These are phyloP conservation scores for Fusarium brevicatenulatum DNA, from an alignment of 2,329 filamentous ascomycete genomes.

Conservation along the genomic window DNA sequence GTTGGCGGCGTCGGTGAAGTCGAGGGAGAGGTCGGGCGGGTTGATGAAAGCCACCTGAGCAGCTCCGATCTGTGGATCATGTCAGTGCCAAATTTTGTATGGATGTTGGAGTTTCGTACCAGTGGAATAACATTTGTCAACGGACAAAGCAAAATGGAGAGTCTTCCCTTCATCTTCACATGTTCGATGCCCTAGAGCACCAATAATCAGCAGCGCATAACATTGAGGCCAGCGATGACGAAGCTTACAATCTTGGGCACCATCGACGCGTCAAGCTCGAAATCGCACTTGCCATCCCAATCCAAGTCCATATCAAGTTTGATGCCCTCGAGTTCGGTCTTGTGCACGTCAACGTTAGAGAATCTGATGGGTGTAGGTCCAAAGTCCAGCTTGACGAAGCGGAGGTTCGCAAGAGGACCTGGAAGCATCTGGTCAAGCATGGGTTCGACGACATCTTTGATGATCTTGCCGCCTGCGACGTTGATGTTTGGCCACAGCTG, in stretches of 20 bases:
- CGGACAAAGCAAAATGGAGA: slow-evolving; percentile 38
- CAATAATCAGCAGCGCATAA: neutral
- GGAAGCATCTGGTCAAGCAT: slow-evolving; percentile 41
- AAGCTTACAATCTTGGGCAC: slow-evolving; percentile 40
- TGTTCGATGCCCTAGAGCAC: slow-evolving; percentile 38
- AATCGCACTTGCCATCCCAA: slow-evolving; percentile 40
- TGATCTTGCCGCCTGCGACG: slow-evolving; percentile 38
- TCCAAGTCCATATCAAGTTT: slow-evolving; percentile 43
- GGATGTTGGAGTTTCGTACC: neutral
- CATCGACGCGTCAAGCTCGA: slow-evolving; percentile 41
- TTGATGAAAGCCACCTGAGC: slow-evolving; percentile 43
- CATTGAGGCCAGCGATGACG: neutral
- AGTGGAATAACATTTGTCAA: slow-evolving; percentile 40
- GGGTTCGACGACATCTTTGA: slow-evolving; percentile 41
- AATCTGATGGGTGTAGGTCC: slow-evolving; percentile 34
- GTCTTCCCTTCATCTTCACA: slow-evolving; percentile 38
- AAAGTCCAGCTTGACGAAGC: slow-evolving; percentile 40
- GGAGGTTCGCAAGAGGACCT: slow-evolving; percentile 35
- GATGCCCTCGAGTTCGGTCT: slow-evolving; percentile 36
- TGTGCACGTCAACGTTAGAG: slow-evolving; percentile 42
- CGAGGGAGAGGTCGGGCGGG: slow-evolving; percentile 32
- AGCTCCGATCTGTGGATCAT: slow-evolving; percentile 35
- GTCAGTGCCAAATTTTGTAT: neutral
- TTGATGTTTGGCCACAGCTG: slow-evolving; percentile 45
- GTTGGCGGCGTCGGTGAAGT: slow-evolving; percentile 43